Base-by-base conservation (phyloP, 768 basidiomycete species). In the Multifurca ochricompacta region DNA sequence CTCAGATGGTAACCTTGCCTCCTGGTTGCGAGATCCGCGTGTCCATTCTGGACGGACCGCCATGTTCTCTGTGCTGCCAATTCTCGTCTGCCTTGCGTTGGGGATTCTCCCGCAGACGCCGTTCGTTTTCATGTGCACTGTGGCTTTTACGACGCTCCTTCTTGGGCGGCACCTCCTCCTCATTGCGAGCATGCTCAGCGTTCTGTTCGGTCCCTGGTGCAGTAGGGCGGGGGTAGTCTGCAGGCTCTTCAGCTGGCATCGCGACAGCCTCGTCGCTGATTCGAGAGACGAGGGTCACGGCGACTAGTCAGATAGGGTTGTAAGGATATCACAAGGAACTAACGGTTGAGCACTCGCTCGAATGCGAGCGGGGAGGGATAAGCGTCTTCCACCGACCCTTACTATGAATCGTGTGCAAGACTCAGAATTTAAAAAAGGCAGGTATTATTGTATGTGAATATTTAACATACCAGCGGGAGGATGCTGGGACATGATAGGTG, bases 1-100 rank as follows among this genome's bases (percentile, higher is more conserved):
- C 32, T 59, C 62, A 74, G 35, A 64, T 63, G 49, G 75, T 55
- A 14, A 47, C 64, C 58, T 71, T 81, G 27, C 78, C 78, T 44
- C 71, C 75, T 39, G 82, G 82, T 63, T 84, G 82, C 3, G 71
- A 73, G 54, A 84, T 83, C 52, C 82, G 70, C 27, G 75, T 78
- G 1, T 64, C 53, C 44, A 77, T 75, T 55, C 28, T 59, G 32
- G 47, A 18, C 4, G 30, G 19, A 30, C 48, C 42, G 5, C 25
- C 19, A 14, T 32, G 43, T 19, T 59, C 59, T 50, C 41, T 51
- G 36, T 42, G 47, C 48, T 60, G 58, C 53, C 58, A 48, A 48
- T 56, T 60, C 31, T 45, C 51, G 2, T 61, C 60, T 14, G 31
- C 60, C 35, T 44, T 59, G 51, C 51, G 60, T 32, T 48, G 50